Evolutionary conservation across 1,284 basidiomycete genomes (phyloP), one percentile per base, ranked within the genome.

Genomic region (Xerocomus amazonicus): DNA sequence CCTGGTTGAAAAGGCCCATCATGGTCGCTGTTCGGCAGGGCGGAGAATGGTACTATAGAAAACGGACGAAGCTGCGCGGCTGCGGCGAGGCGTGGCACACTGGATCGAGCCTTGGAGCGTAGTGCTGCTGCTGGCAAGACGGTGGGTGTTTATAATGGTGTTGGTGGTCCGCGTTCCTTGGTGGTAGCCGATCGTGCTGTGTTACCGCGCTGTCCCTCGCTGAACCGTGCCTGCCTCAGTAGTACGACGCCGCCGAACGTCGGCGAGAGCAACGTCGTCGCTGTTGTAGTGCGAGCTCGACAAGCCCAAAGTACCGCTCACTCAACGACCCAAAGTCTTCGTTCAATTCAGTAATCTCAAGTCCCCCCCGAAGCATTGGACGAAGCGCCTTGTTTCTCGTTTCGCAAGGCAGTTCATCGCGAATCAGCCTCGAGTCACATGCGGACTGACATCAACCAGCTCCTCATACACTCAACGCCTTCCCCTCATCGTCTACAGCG

Each of bases 1-100:
- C 83, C 68, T 81, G 78, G 69, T 74, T 83, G 72, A 90, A 84
- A 56, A 90, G 73, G 62, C 84, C 83, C 84, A 88, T 84, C 86
- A 89, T 88, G 65, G 64, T 71, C 63, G 65, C 45, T 56, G 53
- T 45, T 47, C 42, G 48, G 43, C 40, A 35, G 23, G 33, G 14
- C 37, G 8, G 40, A 42, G 47, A 35, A 43, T 36, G 29, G 28
- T 42, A 38, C 4, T 23, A 23, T 23, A 9, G 33, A 34, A 34
- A 48, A 17, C 28, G 23, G 34, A 48, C 43, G 27, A 52, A 48
- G 43, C 51, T 57, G 62, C 53, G 47, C 51, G 54, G 50, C 48
- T 63, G 56, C 59, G 48, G 60, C 35, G 63, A 60, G 60, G 62
- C 61, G 55, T 55, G 48, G 29, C 32, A 32, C 43, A 54, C 50